phyloP scores from a whole-genome alignment of 371 early-diverging fungal species.

The Funneliformis caledonium region DNA sequence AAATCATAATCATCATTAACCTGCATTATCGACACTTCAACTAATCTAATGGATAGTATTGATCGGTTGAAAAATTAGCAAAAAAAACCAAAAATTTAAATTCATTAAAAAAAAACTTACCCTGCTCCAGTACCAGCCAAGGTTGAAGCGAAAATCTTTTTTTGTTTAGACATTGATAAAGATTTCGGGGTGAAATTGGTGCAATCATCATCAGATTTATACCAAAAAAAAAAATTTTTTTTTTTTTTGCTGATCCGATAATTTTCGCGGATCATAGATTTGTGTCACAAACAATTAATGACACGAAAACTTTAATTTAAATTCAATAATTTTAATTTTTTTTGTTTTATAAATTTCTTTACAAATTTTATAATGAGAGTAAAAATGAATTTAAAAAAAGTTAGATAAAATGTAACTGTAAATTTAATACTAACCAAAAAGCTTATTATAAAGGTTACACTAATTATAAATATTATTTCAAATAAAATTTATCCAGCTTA shows the following conservation, averaged over 20 bases:
- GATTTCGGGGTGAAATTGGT: background rate
- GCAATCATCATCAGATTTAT: background rate
- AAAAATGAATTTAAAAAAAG: too few species aligned
- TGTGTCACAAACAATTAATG: too few species aligned
- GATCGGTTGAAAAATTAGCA: background rate
- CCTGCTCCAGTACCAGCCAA: conserved; percentile 41
- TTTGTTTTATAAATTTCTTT: too few species aligned
- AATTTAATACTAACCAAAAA: too few species aligned
- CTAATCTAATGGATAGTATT: background rate
- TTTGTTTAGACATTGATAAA: background rate
- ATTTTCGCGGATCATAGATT: background rate
- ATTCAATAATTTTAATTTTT: too few species aligned
- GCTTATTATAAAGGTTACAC: too few species aligned
- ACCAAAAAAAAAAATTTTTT: background rate
- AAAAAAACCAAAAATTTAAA: background rate
- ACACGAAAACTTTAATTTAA: too few species aligned
- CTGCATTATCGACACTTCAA: conserved; percentile 37
- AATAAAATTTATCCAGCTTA: too few species aligned
- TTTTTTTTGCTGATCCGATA: background rate
- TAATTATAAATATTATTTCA: too few species aligned
- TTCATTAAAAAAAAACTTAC: conserved; percentile 1
- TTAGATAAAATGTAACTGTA: too few species aligned
- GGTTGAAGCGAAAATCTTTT: conserved; percentile 12
- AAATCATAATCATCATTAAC: background rate
- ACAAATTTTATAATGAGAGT: too few species aligned